Conservation (phyloP, 2,329 filamentous ascomycete genomes). For the Ceratocystis huliohia region DNA sequence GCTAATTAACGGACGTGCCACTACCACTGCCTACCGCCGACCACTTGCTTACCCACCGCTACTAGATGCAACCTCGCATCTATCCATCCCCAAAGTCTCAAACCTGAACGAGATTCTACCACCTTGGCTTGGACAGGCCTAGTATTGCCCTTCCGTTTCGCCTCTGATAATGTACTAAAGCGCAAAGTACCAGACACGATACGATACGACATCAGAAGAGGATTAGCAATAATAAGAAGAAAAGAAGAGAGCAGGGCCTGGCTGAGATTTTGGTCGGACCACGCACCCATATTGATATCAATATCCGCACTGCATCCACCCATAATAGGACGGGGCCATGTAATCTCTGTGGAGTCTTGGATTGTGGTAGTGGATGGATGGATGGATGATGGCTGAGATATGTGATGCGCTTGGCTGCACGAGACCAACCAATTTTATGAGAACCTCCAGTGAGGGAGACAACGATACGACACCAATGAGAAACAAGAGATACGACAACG, state of each 20-base stretch:
- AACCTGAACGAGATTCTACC: conserved; percentile 5
- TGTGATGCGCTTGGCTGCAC: neutral
- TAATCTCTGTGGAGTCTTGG: neutral
- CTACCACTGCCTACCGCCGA: neutral
- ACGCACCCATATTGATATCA: neutral
- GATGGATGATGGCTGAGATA: neutral
- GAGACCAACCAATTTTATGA: neutral
- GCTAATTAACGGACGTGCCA: conserved; percentile 5
- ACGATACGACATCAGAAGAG: neutral
- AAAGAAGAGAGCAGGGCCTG: neutral
- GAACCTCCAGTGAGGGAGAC: neutral
- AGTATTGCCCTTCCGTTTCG: conserved; percentile 2
- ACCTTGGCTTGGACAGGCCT: conserved; percentile 2
- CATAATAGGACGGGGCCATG: neutral
- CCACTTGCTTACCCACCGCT: neutral
- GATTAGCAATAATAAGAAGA: neutral
- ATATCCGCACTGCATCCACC: neutral
- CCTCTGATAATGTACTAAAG: neutral
- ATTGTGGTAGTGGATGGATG: neutral
- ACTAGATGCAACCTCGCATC: neutral
- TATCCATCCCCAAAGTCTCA: neutral
- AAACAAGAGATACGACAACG: neutral
- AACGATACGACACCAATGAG: neutral
- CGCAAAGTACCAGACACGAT: neutral
- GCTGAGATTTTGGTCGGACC: neutral